Conservation (phyloP, 352 stramenopile genomes). For the Pythium aphanidermatum region DNA sequence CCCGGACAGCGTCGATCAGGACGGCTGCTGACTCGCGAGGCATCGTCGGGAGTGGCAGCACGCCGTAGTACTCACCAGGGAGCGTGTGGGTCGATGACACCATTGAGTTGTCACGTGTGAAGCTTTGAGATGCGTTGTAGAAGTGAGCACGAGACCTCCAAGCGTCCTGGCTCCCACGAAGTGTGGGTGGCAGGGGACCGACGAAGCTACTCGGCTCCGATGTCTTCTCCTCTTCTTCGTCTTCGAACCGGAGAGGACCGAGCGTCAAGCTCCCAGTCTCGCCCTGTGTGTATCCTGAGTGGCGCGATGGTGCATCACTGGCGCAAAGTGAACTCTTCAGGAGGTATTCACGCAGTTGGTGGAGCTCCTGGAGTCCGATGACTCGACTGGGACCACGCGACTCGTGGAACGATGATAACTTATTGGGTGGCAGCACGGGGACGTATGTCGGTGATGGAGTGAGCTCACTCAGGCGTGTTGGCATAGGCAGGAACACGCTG, state of each 20-base stretch:
- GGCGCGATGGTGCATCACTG: not conserved
- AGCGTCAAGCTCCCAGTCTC: not conserved
- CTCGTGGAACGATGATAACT: no score
- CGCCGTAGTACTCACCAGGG: constrained; percentile 1
- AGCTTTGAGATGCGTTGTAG: constrained; percentile 1
- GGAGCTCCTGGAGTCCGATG: constrained; percentile 11
- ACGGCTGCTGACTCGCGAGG: constrained; percentile 53
- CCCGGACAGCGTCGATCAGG: constrained; percentile 50
- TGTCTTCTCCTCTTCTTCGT: constrained; percentile 1
- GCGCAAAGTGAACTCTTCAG: not conserved
- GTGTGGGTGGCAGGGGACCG: constrained; percentile 4
- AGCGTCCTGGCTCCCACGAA: constrained; percentile 4
- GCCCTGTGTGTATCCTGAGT: no score
- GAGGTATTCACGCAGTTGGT: constrained; percentile 13
- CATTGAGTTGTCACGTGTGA: constrained; percentile 6
- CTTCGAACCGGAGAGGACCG: not conserved
- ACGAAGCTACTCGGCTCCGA: no score
- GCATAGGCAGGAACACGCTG: not conserved
- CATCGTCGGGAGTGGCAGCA: constrained; percentile 12
- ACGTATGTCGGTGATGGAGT: not conserved
- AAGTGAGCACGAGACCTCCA: no score
- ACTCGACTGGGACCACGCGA: no score
- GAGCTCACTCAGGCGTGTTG: not conserved
- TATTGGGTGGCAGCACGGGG: no score
- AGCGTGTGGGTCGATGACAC: constrained; percentile 13